Evolutionary conservation across 768 basidiomycete genomes (phyloP).

Genomic region (Pholiota microspora): DNA sequence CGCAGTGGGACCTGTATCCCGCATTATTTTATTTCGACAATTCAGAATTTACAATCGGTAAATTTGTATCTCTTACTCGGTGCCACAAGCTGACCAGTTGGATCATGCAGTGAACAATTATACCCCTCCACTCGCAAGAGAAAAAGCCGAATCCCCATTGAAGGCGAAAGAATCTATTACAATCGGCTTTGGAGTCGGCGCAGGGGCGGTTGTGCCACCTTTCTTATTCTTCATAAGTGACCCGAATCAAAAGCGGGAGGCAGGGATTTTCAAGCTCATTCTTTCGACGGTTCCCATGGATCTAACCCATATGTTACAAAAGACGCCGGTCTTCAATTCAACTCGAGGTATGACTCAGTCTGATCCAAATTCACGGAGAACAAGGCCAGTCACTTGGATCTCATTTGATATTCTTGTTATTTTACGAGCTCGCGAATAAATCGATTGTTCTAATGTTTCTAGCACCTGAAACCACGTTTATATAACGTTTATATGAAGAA

Average conservation of each 20-base stretch:
- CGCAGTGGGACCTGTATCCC: neutral
- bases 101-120: neutral
- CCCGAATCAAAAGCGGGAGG: neutral
- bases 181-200: too few relatives aligned
- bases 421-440: neutral
- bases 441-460: too few relatives aligned
- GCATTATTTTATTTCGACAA: neutral
- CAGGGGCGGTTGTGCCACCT: too few relatives aligned
- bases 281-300: neutral
- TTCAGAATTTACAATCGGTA: neutral
- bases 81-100: neutral
- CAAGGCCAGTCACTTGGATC: neutral
- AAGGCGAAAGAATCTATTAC: too few relatives aligned
- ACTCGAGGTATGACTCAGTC: too few relatives aligned
- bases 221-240: neutral
- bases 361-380: too few relatives aligned
- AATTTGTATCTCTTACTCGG: neutral
- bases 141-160: neutral
- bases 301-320: neutral
- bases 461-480: too few relatives aligned
- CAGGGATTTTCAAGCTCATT: slow-evolving; percentile 1
- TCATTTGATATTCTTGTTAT: neutral
- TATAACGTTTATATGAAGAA: too few relatives aligned
- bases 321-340: neutral
- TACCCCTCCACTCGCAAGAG: neutral